These are phyloP conservation scores for Coemansia sp. DNA, from an alignment of 192 early-diverging fungal genomes.

Conservation along the genomic window DNA sequence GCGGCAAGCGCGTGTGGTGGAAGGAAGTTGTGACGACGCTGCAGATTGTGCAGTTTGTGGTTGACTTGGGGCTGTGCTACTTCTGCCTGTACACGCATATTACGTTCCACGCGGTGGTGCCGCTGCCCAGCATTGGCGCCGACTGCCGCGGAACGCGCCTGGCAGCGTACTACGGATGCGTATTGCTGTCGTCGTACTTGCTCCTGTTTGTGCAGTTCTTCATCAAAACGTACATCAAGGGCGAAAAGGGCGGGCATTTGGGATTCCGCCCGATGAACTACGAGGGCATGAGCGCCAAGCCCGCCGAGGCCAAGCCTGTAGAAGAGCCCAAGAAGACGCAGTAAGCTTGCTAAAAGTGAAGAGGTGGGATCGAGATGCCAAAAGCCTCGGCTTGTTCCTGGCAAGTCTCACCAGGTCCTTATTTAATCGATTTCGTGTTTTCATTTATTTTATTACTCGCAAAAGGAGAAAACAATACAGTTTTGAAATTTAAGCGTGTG, in stretches of 20 bases:
- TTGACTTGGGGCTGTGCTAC: constrained; percentile 83
- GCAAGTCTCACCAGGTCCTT: background rate
- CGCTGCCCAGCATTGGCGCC: constrained; percentile 64
- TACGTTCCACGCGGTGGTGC: constrained; percentile 62
- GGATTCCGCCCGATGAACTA: constrained; percentile 56
- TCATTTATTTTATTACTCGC: background rate
- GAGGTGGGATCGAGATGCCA: no score
- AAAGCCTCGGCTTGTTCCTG: no score
- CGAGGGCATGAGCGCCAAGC: constrained; percentile 31
- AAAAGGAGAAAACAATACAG: background rate
- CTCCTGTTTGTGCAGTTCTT: constrained; percentile 90
- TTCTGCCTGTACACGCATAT: constrained; percentile 84
- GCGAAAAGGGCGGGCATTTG: constrained; percentile 47
- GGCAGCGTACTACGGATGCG: constrained; percentile 79
- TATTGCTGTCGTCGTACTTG: constrained; percentile 77
- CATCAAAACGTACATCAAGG: constrained; percentile 72
- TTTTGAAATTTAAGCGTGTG: no score
- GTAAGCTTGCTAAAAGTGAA: constrained; percentile 3
- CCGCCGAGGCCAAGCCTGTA: constrained; percentile 10
- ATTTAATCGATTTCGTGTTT: constrained; percentile 1
- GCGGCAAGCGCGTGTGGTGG: constrained; percentile 85
- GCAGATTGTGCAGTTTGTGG: constrained; percentile 90
- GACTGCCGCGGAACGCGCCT: constrained; percentile 74
- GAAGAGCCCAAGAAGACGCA: constrained; percentile 27
- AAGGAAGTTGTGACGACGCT: constrained; percentile 90